A percentile compares a stretch with the other conserved stretches of the same genome.
These are phyloP conservation scores for Plectosphaerella cucumerina DNA, from an alignment of 2,329 filamentous ascomycete species.

Conservation along the genomic window DNA sequence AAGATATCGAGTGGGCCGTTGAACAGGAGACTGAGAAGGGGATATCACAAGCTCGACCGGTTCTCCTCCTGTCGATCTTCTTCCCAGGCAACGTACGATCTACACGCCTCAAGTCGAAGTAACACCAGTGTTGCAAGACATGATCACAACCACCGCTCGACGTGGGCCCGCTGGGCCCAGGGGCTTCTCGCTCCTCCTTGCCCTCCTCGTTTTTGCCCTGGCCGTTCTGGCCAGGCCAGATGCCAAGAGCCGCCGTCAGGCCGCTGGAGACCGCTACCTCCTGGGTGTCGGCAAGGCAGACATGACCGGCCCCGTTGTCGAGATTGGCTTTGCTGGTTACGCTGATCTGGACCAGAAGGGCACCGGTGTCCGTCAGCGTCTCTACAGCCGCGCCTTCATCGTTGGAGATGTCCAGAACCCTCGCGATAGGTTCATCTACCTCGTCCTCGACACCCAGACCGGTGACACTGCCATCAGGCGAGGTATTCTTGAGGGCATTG, in stretches of 20 bases:
- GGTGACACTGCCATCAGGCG: slow-evolving; percentile 86
- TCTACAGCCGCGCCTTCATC: slow-evolving; percentile 89
- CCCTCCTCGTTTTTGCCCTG: not conserved
- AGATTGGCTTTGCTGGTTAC: slow-evolving; percentile 90
- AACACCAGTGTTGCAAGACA: not conserved
- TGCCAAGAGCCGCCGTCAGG: not conserved
- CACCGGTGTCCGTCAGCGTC: slow-evolving; percentile 77
- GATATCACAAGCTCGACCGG: not conserved
- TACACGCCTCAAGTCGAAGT: not conserved
- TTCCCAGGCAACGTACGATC: not conserved
- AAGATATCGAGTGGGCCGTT: not conserved
- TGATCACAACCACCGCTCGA: not conserved
- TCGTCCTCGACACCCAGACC: slow-evolving; percentile 81
- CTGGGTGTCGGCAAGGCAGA: slow-evolving; percentile 55
- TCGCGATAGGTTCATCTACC: slow-evolving; percentile 74
- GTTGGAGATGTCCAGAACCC: slow-evolving; percentile 64
- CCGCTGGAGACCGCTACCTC: slow-evolving; percentile 38
- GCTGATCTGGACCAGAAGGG: slow-evolving; percentile 81
- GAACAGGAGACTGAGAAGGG: too few species aligned
- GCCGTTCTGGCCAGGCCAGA: not conserved
- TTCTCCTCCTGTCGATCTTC: not conserved
- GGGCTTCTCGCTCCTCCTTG: not conserved
- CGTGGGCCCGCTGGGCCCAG: not conserved
- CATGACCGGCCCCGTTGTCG: slow-evolving; percentile 73
- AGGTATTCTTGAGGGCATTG: slow-evolving; percentile 76